Percentiles rank a stretch among this genome's conserved stretches.
Evolutionary conservation across 306 rosid genomes (phyloP).

Genomic region (Herpetospermum pedunculosum): DNA sequence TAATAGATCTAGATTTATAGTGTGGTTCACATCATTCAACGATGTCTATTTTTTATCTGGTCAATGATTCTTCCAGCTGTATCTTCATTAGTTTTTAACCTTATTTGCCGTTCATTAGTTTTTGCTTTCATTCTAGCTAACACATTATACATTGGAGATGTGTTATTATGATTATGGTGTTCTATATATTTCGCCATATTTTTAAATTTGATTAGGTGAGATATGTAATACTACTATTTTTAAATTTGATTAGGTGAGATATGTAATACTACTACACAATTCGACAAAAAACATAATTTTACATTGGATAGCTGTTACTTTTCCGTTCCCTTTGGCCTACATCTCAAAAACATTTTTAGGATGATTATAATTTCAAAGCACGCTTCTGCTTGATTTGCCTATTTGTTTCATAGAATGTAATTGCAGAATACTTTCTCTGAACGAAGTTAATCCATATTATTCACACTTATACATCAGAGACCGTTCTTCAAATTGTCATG

Average conservation of each 20-base stretch:
- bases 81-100: not conserved
- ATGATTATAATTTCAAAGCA: not conserved
- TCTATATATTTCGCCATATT: not conserved
- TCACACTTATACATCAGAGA: not conserved
- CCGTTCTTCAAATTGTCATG: not conserved
- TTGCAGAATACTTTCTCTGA: not conserved
- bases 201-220: not conserved
- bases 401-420: not conserved
- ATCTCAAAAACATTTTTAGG: not conserved
- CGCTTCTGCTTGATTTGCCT: not conserved
- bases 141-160: not conserved
- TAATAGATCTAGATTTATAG: constrained; percentile 10
- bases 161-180: not conserved
- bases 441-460: not conserved
- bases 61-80: not conserved
- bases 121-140: not conserved
- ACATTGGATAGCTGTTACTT: not conserved
- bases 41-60: not conserved
- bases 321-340: not conserved
- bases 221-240: no score
- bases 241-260: no score
- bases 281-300: not conserved
- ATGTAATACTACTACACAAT: not conserved
- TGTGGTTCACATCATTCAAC: not conserved
- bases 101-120: not conserved